These are phyloP conservation scores for Lactarius psammicola DNA, from an alignment of 768 basidiomycete genomes.

Conservation along the genomic window DNA sequence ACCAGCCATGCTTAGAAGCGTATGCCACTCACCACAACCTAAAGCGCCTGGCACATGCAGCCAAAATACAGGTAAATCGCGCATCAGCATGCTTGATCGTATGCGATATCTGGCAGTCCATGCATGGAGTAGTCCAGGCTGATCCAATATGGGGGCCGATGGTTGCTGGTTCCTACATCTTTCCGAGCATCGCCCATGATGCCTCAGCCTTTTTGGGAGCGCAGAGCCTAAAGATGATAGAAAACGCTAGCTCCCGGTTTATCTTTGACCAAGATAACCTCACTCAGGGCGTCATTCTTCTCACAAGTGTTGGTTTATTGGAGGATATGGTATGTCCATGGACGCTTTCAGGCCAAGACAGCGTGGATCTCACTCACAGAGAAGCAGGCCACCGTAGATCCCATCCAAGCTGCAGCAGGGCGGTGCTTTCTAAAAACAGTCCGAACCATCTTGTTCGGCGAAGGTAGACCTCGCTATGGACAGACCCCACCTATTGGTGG, in stretches of 20 bases:
- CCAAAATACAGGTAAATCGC: background rate
- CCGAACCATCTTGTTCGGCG: background rate
- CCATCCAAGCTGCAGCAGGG: no score
- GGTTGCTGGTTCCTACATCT: background rate
- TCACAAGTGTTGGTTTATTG: background rate
- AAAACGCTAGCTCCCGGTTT: background rate
- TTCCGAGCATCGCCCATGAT: background rate
- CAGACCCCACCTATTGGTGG: background rate
- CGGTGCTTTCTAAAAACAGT: background rate
- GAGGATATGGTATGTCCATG: background rate
- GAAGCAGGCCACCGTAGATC: no score
- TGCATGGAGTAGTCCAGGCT: background rate
- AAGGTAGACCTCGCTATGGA: background rate
- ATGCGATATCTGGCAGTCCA: background rate
- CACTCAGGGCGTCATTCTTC: background rate
- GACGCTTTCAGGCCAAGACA: no score
- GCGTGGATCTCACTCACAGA: no score
- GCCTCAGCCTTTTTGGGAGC: background rate
- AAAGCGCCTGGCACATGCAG: background rate
- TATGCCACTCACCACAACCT: background rate
- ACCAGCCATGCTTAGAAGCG: background rate
- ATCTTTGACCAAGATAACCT: background rate
- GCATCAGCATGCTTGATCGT: background rate
- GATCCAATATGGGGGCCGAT: background rate
- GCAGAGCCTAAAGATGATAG: background rate